phyloP scores from a whole-genome alignment of 331 rosid species.

The Prunus yedoensis region DNA sequence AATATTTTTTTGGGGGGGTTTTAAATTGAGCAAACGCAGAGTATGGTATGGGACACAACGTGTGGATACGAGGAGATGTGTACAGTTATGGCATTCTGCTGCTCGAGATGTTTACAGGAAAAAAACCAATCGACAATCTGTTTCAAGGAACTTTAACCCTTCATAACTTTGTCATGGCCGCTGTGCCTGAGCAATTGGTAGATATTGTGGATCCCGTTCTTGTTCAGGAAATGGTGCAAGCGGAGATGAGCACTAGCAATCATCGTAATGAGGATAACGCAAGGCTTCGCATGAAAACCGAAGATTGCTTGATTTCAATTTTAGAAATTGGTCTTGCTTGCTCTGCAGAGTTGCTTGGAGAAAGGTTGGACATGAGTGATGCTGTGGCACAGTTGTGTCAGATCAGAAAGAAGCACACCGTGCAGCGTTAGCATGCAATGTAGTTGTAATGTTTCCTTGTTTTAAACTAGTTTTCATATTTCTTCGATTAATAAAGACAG shows the following conservation, averaged over 20 bases:
- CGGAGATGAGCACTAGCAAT: neutral
- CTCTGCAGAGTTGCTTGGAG: neutral
- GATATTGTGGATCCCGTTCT: slow-evolving; percentile 3
- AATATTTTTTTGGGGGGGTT: neutral
- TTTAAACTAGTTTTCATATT: no score
- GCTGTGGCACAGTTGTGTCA: no score
- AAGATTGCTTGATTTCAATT: neutral
- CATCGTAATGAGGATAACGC: neutral
- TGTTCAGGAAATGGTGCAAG: neutral
- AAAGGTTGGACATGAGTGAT: neutral
- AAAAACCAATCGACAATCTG: neutral
- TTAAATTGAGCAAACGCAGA: neutral
- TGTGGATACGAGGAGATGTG: slow-evolving; percentile 8
- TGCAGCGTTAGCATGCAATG: no score
- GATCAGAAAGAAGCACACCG: no score
- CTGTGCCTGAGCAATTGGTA: neutral
- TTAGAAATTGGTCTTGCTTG: slow-evolving; percentile 16
- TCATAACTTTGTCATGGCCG: neutral
- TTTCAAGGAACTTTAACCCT: slow-evolving; percentile 3
- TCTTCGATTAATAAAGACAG: no score
- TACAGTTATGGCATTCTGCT: slow-evolving; percentile 15
- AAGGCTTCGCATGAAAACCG: neutral
- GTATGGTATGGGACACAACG: slow-evolving; percentile 13
- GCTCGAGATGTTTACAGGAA: slow-evolving; percentile 13
- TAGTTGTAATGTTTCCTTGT: no score